These are phyloP conservation scores for Podaxis mareebaensis DNA, from an alignment of 768 basidiomycete species.

Conservation along the genomic window DNA sequence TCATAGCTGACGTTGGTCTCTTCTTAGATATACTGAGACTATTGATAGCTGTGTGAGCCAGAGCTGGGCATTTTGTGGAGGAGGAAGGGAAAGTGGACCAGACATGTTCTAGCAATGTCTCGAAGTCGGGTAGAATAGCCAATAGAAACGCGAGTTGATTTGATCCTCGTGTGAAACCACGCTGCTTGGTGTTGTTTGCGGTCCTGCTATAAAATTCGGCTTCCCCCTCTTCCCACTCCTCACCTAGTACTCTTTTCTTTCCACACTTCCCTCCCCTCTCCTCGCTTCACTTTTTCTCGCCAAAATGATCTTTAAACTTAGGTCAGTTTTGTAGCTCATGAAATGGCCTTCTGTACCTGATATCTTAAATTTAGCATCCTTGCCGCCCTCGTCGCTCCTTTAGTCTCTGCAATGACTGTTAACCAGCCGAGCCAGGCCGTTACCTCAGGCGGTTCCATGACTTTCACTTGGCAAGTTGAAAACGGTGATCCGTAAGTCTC, in stretches of 20 bases:
- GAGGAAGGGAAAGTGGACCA: background rate
- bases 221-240: background rate
- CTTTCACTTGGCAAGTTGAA: constrained; percentile 46
- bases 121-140: background rate
- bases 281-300: constrained; percentile 23
- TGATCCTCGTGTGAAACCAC: constrained; percentile 19
- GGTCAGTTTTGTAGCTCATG: constrained; percentile 31
- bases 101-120: background rate
- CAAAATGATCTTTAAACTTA: constrained; percentile 54
- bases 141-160: background rate
- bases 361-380: constrained; percentile 34
- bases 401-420: constrained; percentile 52
- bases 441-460: constrained; percentile 31
- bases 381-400: constrained; percentile 42
- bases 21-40: constrained; percentile 5
- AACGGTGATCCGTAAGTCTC: constrained; percentile 44
- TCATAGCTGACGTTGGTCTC: background rate
- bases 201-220: constrained; percentile 20
- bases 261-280: constrained; percentile 23
- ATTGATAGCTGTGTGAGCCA: background rate
- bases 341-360: background rate
- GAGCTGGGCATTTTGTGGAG: background rate
- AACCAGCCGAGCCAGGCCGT: constrained; percentile 33
- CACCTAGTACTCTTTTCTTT: constrained; percentile 19
- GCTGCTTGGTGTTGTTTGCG: constrained; percentile 17